Conservation (phyloP, 1,139 yeast genomes). For the Debaryomyces coudertii region DNA sequence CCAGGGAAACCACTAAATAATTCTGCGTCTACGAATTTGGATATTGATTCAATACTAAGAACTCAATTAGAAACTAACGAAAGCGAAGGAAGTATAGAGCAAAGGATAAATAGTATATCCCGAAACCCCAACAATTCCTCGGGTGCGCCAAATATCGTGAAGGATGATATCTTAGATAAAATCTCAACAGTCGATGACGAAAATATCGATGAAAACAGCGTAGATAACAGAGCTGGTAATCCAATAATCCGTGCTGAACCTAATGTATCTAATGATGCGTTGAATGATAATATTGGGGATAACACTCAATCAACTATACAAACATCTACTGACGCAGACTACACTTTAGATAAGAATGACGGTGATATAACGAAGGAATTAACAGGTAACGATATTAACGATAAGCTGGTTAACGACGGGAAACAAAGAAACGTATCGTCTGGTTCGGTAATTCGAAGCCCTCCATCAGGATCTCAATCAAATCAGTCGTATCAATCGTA, state of each 20-base stretch:
- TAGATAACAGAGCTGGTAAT: conserved; percentile 12
- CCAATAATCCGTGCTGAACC: conserved; percentile 12
- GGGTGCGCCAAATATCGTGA: conserved; percentile 21
- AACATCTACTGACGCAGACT: neutral
- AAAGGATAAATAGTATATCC: neutral
- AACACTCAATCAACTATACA: conserved; percentile 13
- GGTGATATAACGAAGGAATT: neutral
- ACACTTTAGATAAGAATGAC: conserved; percentile 7
- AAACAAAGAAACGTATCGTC: conserved; percentile 21
- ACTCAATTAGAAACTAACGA: conserved; percentile 1
- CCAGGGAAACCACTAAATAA: conserved; percentile 39
- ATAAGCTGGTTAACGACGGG: neutral
- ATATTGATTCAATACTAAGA: conserved; percentile 13
- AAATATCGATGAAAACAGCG: conserved; percentile 29
- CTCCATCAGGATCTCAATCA: conserved; percentile 19
- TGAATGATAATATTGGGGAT: conserved; percentile 15
- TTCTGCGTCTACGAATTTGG: conserved; percentile 6
- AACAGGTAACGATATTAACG: neutral
- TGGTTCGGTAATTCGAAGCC: conserved; percentile 31
- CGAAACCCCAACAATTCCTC: conserved; percentile 11
- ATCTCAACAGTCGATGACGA: conserved; percentile 42
- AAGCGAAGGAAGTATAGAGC: conserved; percentile 1
- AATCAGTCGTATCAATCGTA: conserved; percentile 19
- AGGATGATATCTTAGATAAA: conserved; percentile 31
- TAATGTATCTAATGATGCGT: conserved; percentile 5